A percentile compares a stretch with the other conserved stretches of the same genome.
These are phyloP conservation scores for Aschersonia sp. DNA, from an alignment of 2,329 filamentous ascomycete species.

Conservation along the genomic window DNA sequence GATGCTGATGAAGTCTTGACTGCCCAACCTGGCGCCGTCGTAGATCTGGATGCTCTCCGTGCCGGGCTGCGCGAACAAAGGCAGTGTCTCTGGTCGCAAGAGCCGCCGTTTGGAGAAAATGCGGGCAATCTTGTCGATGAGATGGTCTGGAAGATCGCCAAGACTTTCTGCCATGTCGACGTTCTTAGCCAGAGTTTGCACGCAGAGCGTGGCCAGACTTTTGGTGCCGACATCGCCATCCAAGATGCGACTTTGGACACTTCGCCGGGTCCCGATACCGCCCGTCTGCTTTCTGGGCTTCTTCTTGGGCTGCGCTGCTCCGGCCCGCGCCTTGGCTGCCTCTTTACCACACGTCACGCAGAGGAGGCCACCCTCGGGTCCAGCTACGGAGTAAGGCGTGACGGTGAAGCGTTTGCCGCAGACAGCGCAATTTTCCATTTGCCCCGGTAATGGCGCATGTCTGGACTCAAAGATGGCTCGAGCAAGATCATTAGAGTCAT, in stretches of 20 bases:
- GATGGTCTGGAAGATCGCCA: slow-evolving; percentile 38
- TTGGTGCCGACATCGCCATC: slow-evolving; percentile 63
- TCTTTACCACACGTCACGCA: slow-evolving; percentile 72
- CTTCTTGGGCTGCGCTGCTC: slow-evolving; percentile 19
- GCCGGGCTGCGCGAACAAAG: slow-evolving; percentile 39
- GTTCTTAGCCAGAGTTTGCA: slow-evolving; percentile 47
- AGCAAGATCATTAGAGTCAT: slow-evolving; percentile 36
- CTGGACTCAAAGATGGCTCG: slow-evolving; percentile 31
- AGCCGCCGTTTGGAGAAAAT: slow-evolving; percentile 46
- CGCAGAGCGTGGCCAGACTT: slow-evolving; percentile 47
- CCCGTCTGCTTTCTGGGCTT: slow-evolving; percentile 32
- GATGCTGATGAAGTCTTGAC: slow-evolving; percentile 66
- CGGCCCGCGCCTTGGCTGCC: slow-evolving; percentile 44
- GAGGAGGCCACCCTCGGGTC: slow-evolving; percentile 71
- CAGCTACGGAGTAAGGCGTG: slow-evolving; percentile 72
- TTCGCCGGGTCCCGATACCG: slow-evolving; percentile 50
- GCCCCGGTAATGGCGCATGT: slow-evolving; percentile 53
- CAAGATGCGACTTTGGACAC: slow-evolving; percentile 69
- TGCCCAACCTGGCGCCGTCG: slow-evolving; percentile 48
- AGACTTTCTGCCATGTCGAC: slow-evolving; percentile 46
- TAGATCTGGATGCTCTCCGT: slow-evolving; percentile 39
- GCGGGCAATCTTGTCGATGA: slow-evolving; percentile 44
- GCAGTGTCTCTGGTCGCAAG: slow-evolving; percentile 35
- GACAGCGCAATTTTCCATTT: slow-evolving; percentile 75
- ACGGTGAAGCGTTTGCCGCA: slow-evolving; percentile 87